Evolutionary conservation across 495 filamentous ascomycete species (phyloP), one percentile per base, ranked within the genome.

Genomic region (Trichoderma erinaceum): DNA sequence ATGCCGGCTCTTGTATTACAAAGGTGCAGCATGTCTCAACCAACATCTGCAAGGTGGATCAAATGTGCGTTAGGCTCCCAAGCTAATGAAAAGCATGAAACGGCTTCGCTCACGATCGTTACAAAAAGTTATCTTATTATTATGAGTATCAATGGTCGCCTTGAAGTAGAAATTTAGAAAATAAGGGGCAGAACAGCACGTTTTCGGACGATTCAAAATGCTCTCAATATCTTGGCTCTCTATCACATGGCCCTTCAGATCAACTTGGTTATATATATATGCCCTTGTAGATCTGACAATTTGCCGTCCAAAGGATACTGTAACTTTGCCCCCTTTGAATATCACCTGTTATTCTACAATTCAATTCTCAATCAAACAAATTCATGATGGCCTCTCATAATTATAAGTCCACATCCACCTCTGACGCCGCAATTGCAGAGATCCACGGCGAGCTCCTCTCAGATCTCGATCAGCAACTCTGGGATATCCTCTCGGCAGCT

Each of bases 401-500:
- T 16, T 16, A 43, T 15, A 18, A 41, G 18, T 11, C 2, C 16
- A 43, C 35, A 38, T 38, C 63, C n/a, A 32, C 50, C n/a, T 29
- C 41, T 16, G 41, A 43, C 4, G 41, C 23, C 21, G 48, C 23
- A 1, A 50, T 70, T 15, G 67, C 70, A 18, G 70, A 72, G 44
- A 67, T 58, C 23, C 66, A 56, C 25, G 71, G 71, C 23, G 64
- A 70, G 32, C 43, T 63, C 44, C 64, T 70, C 35, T 43, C 43
- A 13, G 64, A 64, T 10, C 65, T 70, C 38, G 64, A 67, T 63
- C 46, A 50, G 18, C 66, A 67, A 12, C 16, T 72, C 18, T 72
- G 71, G 71, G 56, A 70, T 41, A 58, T 72, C 41, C 69, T 69
- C 46, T 29, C 68, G 2, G 48, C 56, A 11, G 43, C 70, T 4